Conservation (phyloP, 2,329 filamentous ascomycete genomes). For the Didymella keratinophila region DNA sequence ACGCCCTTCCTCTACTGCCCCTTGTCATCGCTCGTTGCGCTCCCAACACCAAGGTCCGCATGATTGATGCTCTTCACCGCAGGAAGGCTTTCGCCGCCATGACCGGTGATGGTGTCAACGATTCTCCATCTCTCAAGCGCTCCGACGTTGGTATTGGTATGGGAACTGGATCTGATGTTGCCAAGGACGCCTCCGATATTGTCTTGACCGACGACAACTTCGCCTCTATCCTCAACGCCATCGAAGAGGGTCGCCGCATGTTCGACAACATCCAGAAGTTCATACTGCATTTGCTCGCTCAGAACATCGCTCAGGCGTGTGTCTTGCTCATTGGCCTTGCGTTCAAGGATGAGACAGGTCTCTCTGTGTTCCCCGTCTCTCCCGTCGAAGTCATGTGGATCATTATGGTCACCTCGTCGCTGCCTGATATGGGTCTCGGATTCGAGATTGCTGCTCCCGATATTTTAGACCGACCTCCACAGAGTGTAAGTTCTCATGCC, state of each 20-base stretch:
- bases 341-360: conserved; percentile 42
- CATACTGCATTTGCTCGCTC: conserved; percentile 44
- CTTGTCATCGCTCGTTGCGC: conserved; percentile 56
- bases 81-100: conserved; percentile 53
- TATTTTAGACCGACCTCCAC: conserved; percentile 44
- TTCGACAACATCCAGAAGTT: conserved; percentile 59
- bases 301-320: conserved; percentile 47
- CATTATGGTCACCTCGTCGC: conserved; percentile 50
- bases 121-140: conserved; percentile 55
- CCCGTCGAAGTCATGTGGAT: conserved; percentile 51
- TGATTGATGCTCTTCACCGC: conserved; percentile 55
- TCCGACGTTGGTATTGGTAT: conserved; percentile 58
- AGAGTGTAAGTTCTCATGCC: conserved; percentile 31
- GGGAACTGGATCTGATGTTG: conserved; percentile 56
- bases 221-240: conserved; percentile 55
- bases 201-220: conserved; percentile 57
- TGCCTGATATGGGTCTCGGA: conserved; percentile 48
- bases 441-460: conserved; percentile 47
- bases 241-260: conserved; percentile 55
- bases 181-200: conserved; percentile 56
- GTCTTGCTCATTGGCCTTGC: conserved; percentile 47
- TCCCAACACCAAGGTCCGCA: conserved; percentile 56
- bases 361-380: conserved; percentile 49
- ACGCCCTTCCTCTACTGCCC: conserved; percentile 50
- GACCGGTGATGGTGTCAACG: conserved; percentile 57